Evolutionary conservation across 2,329 filamentous ascomycete genomes (phyloP), one percentile per base, ranked within the genome.

Genomic region (Mycosphaerella sp.): DNA sequence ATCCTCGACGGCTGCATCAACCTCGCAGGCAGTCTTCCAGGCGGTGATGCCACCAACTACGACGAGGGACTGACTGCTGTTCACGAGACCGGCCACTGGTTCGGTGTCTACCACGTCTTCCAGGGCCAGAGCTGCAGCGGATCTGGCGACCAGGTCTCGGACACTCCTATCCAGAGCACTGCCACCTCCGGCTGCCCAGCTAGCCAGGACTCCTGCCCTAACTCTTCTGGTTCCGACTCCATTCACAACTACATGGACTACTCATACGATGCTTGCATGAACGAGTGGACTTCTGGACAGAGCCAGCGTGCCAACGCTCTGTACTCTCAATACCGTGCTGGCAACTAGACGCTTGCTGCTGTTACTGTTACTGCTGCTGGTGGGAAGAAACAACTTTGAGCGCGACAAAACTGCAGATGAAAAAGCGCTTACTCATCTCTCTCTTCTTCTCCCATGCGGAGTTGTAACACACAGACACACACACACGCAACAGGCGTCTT

Each of bases 221-320:
- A 62, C 34, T 61, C 65, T 14, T 62, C 66, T 16, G 74, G 73
- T 0, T 14, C 66, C 18, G 77, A 80, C 63, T 69, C 73, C 4
- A 74, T 79, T 44, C 73, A 77, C 50, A 77, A 79, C 59, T 79
- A 73, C 58, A 79, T 80, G 77, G 58, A 73, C 52, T 73, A 60
- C 42, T 54, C 48, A n/a, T 54, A 59, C 27, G 59, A 62, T 49
- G 39, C 42, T n/a, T 62, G 59, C 45, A 50, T 59, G 50, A 51
- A 47, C 27, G 50, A 56, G 41, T 61, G 59, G 41, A 56, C 56
- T 7, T 40, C 44, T 30, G 59, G 57, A 7, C 59, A 61, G 51
- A 49, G 50, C 21, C 49, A 56, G 37, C 41, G 57, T 16, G 57
- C 53, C 12, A 44, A 50, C 44, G 52, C 57, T 28, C 44, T 61